Conservation (phyloP, 2,329 filamentous ascomycete genomes). For the Cytospora paraplurivora region DNA sequence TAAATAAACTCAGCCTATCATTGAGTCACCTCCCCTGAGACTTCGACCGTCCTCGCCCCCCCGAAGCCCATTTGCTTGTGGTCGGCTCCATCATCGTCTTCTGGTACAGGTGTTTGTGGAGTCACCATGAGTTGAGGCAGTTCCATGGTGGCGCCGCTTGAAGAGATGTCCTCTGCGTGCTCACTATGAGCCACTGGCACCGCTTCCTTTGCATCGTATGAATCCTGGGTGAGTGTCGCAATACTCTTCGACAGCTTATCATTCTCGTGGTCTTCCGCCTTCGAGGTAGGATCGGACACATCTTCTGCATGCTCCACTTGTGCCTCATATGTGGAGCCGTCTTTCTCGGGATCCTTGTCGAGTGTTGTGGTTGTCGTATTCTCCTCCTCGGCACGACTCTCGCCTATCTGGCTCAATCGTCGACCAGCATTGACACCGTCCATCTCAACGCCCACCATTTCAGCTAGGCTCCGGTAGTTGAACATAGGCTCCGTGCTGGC, state of each 20-base stretch:
- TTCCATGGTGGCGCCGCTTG: conserved; percentile 30
- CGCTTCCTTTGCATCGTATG: conserved; percentile 27
- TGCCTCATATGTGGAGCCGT: conserved; percentile 34
- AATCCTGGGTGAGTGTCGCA: conserved; percentile 20
- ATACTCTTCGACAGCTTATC: conserved; percentile 30
- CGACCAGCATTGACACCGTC: conserved; percentile 49
- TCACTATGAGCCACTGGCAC: conserved; percentile 39
- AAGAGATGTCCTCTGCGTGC: conserved; percentile 29
- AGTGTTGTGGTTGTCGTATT: conserved; percentile 9
- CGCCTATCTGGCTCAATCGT: conserved; percentile 35
- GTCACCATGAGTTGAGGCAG: conserved; percentile 52
- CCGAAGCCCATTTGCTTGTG: conserved; percentile 49
- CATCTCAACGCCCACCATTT: conserved; percentile 72
- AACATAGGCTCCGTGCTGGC: conserved; percentile 75
- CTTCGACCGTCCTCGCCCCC: conserved; percentile 39
- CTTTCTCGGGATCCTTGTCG: conserved; percentile 29
- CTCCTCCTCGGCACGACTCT: conserved; percentile 23
- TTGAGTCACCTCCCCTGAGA: conserved; percentile 39
- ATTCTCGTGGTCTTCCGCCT: conserved; percentile 14
- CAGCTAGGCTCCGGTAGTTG: conserved; percentile 85
- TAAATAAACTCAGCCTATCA: conserved; percentile 27
- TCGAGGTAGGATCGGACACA: conserved; percentile 14
- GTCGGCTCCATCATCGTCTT: conserved; percentile 39
- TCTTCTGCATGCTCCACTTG: conserved; percentile 45
- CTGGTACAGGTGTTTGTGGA: conserved; percentile 49